Evolutionary conservation across 495 filamentous ascomycete genomes (phyloP).

Genomic region (Sordaria brevicollis): DNA sequence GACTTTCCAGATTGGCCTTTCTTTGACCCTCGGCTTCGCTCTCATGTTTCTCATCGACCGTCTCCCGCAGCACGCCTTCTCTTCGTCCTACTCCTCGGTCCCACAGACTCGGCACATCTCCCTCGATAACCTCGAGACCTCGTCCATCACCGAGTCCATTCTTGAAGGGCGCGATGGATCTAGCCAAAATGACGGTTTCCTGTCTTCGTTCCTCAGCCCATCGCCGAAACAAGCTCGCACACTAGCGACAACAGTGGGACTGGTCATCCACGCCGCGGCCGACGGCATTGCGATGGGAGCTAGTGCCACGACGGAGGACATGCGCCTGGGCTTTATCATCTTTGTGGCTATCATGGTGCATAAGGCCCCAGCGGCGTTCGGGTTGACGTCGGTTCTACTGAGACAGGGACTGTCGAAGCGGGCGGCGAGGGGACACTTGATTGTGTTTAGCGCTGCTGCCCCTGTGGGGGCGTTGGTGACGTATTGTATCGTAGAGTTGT

Average conservation of each 20-base stretch:
- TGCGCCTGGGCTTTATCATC: constrained; percentile 72
- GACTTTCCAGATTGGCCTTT: constrained; percentile 64
- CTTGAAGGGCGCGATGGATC: constrained; percentile 26
- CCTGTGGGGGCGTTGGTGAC: constrained; percentile 78
- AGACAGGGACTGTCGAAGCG: constrained; percentile 84
- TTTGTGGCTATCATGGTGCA: constrained; percentile 96
- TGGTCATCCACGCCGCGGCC: constrained; percentile 95
- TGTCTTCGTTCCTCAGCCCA: constrained; percentile 33
- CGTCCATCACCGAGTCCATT: constrained; percentile 18
- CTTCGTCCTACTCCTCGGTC: constrained; percentile 43
- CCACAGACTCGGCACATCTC: constrained; percentile 59
- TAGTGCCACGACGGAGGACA: constrained; percentile 59
- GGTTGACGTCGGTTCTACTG: constrained; percentile 76
- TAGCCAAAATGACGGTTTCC: constrained; percentile 34
- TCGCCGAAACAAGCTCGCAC: constrained; percentile 41
- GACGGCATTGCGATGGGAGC: constrained; percentile 95
- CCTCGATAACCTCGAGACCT: constrained; percentile 60
- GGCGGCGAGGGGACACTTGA: constrained; percentile 70
- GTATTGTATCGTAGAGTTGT: constrained; percentile 62
- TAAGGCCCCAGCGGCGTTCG: constrained; percentile 94
- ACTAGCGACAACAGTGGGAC: constrained; percentile 71
- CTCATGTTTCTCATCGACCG: constrained; percentile 96
- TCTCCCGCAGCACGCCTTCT: constrained; percentile 58
- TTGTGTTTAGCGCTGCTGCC: constrained; percentile 85
- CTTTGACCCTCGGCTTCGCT: constrained; percentile 80